phyloP scores from a whole-genome alignment of 805 yeast genomes.

The Priceomyces medius region DNA sequence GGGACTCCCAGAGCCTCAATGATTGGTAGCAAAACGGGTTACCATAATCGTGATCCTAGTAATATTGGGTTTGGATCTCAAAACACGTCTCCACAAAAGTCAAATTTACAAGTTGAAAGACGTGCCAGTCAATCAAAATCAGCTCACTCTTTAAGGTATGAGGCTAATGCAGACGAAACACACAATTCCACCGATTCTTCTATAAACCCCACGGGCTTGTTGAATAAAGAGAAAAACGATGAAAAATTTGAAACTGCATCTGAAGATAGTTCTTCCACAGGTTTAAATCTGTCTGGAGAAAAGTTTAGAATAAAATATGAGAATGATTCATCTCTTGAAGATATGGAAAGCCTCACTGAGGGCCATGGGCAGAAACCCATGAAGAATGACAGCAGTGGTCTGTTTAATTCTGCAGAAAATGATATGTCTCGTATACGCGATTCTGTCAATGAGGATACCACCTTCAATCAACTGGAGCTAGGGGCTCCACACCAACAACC shows the following conservation, averaged over 20 bases:
- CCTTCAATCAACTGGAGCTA: too few species aligned
- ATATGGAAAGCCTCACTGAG: background rate
- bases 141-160: background rate
- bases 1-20: slow-evolving; percentile 21
- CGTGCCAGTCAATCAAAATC: background rate
- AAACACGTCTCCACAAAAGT: slow-evolving; percentile 27
- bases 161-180: background rate
- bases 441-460: too few species aligned
- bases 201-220: background rate
- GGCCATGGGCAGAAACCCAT: background rate
- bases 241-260: slow-evolving; percentile 6
- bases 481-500: too few species aligned
- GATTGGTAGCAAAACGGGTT: slow-evolving; percentile 9
- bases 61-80: slow-evolving; percentile 6
- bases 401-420: slow-evolving; percentile 3
- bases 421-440: background rate
- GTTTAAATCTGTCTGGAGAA: slow-evolving; percentile 7
- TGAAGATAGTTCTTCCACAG: slow-evolving; percentile 7
- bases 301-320: slow-evolving; percentile 28
- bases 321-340: slow-evolving; percentile 23
- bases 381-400: background rate
- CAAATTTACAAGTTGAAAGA: slow-evolving; percentile 18
- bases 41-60: background rate
- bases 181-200: background rate
- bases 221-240: slow-evolving; percentile 7